Evolutionary conservation across 1,139 yeast species (phyloP), one percentile per base, ranked within the genome.

Genomic region (Candida gigantensis): DNA sequence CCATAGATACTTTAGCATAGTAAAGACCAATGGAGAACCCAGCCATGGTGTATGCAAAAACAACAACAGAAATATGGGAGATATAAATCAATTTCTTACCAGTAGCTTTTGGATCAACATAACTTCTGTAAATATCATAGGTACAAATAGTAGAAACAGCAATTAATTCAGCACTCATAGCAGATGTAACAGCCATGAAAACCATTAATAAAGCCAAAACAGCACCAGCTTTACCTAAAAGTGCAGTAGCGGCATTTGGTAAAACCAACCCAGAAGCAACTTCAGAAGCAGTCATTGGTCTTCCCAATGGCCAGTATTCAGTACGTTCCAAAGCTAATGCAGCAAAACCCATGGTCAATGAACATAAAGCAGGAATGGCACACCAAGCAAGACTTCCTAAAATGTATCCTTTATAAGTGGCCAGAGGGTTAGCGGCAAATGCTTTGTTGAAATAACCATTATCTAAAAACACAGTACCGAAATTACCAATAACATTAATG

Each of bases 381-480:
- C 86, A 84, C 96, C 96, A 89, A 0, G 92, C 82, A 36, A 88
- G 58, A n/a, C 96, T 96, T 40, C 96, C 96, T 47, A 86, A 62
- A 23, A 87, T 80, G 58, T 89, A 88, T 12, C 96, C 96, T n/a
- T 94, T 92, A 51, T 88, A 69, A 20, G 95, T 87, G 25, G 94
- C 81, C 3, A 79, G 84, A 12, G 96, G 94, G 45, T 81, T 72
- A 9, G 95, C 85, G 32, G 95, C 90, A 58, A 88, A 84, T 5
- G 95, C 95, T 63, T 85, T 84, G 63, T 85, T 84, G 81, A 90
- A 88, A 63, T 88, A 89, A 28, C 95, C 95, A 50, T 84, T 84
- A 57, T 88, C 96, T 53, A 88, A 68, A 58, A 86, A 87, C 15
- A 87, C 95, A 15, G 95, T 86, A 39, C 95, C 95, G 50, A 87